Evolutionary conservation across 192 early-diverging fungal genomes (phyloP), one percentile per base, ranked within the genome.

Genomic region (Diversispora epigaea): DNA sequence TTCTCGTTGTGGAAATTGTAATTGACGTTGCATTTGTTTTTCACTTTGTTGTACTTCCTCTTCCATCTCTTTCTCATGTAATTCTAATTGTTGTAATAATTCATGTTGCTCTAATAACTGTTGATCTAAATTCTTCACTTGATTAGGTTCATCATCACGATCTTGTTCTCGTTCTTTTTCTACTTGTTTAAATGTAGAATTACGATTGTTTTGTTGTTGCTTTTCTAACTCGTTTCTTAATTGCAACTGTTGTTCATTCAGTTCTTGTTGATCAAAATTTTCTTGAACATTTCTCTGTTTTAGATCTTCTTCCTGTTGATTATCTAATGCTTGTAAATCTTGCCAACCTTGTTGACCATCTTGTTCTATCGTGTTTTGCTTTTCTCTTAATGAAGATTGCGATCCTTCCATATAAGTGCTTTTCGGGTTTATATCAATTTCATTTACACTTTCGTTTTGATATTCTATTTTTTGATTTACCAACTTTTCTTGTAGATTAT

Each of bases 201-300:
- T 44, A 12, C 46, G 25, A 52, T 68, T 3, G 60, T 21, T 47
- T 72, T 72, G 46, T 19, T n/a, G 25, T 17, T 52, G 66, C 21
- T 43, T 22, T 43, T 72, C 43, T 58, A 15, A 7, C 45, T 72
- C 55, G 8, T 41, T 5, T 46, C 46, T 72, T 43, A 46, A 39
- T 57, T 71, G 70, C 6, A 12, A 47, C 4, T 46, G 45, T 49
- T 60, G 12, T 4, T 52, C 22, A 4, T 15, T 39, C 49, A 49
- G 66, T 68, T 68, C 66, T 9, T 9, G 46, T 25, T 10, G 68
- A 9, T 71, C 52, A 71, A 39, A 50, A 5, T 71, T 52, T 56
- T 15, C 9, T 64, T 64, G 62, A 11, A 25, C 21, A 3, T 17
- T 19, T 25, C 14, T 19, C 41, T n/a, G 41, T n/a, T 32, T 17